These are phyloP conservation scores for Trichosporon faecale DNA, from an alignment of 1,284 basidiomycete genomes.

Conservation along the genomic window DNA sequence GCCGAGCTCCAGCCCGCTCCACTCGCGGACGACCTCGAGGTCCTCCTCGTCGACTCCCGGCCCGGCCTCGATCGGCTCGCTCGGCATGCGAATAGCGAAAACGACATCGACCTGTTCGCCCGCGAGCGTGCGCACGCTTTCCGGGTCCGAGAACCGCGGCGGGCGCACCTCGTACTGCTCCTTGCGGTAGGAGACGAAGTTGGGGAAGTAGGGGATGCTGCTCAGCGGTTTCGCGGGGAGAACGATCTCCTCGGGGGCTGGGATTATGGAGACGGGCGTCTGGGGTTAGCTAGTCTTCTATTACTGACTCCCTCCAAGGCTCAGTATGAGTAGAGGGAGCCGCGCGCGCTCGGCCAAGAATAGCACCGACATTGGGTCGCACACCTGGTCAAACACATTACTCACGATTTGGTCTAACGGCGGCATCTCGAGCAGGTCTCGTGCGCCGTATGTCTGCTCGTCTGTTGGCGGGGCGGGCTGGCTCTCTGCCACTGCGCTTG, in stretches of 20 bases:
- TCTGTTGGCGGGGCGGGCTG: not conserved
- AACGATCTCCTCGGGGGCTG: constrained; percentile 2
- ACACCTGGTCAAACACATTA: no score
- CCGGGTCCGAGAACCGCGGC: constrained; percentile 28
- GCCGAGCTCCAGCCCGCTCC: constrained; percentile 24
- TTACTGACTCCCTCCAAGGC: no score
- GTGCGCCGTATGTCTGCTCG: constrained; percentile 9
- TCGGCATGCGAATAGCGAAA: constrained; percentile 44
- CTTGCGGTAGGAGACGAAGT: constrained; percentile 44
- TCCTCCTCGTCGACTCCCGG: constrained; percentile 18
- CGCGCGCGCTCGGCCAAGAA: no score
- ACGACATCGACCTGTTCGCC: constrained; percentile 40
- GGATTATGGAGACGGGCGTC: constrained; percentile 21
- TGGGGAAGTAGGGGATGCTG: constrained; percentile 41
- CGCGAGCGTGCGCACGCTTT: constrained; percentile 28
- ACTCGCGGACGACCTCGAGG: constrained; percentile 24
- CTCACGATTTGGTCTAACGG: constrained; percentile 5
- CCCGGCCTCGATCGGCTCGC: not conserved
- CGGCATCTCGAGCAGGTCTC: constrained; percentile 12
- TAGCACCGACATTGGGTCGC: no score
- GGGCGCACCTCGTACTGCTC: constrained; percentile 33
- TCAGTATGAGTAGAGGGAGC: no score
- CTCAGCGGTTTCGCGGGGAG: constrained; percentile 33
- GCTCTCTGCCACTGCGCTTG: no score
- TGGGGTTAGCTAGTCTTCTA: constrained; percentile 15